These are phyloP conservation scores for Irpex lacteus DNA, from an alignment of 1,284 basidiomycete genomes.

Conservation along the genomic window DNA sequence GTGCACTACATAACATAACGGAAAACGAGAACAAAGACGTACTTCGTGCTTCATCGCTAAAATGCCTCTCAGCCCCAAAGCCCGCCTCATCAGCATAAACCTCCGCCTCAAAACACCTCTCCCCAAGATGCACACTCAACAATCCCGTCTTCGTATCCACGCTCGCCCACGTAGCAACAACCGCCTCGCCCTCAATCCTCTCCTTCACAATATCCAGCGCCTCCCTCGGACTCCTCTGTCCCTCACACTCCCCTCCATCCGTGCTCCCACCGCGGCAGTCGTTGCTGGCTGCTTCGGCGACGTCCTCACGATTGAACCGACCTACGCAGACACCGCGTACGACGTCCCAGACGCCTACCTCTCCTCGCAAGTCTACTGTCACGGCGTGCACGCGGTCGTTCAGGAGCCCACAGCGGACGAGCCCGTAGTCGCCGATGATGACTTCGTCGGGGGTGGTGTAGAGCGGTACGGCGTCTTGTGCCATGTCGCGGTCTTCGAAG, in stretches of 20 bases:
- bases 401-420: constrained; percentile 80
- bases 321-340: constrained; percentile 79
- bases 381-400: constrained; percentile 93
- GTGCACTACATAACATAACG: too few species aligned
- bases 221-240: constrained; percentile 70
- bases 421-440: constrained; percentile 78
- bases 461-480: constrained; percentile 74
- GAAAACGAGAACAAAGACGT: constrained; percentile 30
- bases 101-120: constrained; percentile 91
- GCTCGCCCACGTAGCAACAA: constrained; percentile 82
- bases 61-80: constrained; percentile 51
- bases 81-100: constrained; percentile 92
- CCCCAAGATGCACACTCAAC: constrained; percentile 85
- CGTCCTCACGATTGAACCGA: constrained; percentile 61
- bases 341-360: constrained; percentile 93
- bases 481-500: constrained; percentile 79
- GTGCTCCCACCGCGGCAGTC: constrained; percentile 16
- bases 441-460: constrained; percentile 63
- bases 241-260: constrained; percentile 32
- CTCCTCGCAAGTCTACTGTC: constrained; percentile 84
- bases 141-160: constrained; percentile 91
- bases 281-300: constrained; percentile 45
- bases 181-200: constrained; percentile 90
- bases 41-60: constrained; percentile 81
- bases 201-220: constrained; percentile 85